These are phyloP conservation scores for Aspergillus vadensis DNA, from an alignment of 2,329 filamentous ascomycete species.

Conservation along the genomic window DNA sequence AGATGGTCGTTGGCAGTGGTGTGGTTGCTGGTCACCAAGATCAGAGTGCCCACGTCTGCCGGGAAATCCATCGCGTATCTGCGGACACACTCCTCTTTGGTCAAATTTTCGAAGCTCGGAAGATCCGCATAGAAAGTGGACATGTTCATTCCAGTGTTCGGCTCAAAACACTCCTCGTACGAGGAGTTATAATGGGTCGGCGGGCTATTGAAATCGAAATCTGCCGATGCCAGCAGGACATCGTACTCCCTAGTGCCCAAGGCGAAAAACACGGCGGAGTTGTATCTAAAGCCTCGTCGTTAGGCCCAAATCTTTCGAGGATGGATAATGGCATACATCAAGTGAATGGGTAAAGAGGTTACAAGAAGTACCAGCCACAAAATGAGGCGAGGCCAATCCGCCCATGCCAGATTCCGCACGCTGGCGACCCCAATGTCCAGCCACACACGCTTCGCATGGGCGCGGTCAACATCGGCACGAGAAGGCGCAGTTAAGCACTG, in stretches of 20 bases:
- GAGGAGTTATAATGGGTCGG: not conserved
- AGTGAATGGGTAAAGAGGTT: slow-evolving; percentile 21
- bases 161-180: not conserved
- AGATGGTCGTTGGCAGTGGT: not conserved
- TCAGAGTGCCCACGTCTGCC: not conserved
- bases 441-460: slow-evolving; percentile 46
- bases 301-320: not conserved
- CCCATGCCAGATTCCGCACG: slow-evolving; percentile 27
- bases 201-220: not conserved
- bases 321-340: slow-evolving; percentile 14
- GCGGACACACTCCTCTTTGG: not conserved
- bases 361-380: slow-evolving; percentile 17
- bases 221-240: not conserved
- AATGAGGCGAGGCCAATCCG: slow-evolving; percentile 33
- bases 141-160: not conserved
- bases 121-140: not conserved
- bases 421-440: slow-evolving; percentile 49
- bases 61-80: not conserved
- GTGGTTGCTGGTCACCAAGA: not conserved
- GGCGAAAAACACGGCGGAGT: slow-evolving; percentile 7
- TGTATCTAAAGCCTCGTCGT: not conserved
- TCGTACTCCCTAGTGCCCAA: slow-evolving; percentile 6
- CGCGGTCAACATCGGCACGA: slow-evolving; percentile 50
- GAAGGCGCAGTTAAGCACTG: slow-evolving; percentile 56
- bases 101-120: not conserved